phyloP scores from a whole-genome alignment of 2,329 filamentous ascomycete species.

The Pyrenochaeta sp. region DNA sequence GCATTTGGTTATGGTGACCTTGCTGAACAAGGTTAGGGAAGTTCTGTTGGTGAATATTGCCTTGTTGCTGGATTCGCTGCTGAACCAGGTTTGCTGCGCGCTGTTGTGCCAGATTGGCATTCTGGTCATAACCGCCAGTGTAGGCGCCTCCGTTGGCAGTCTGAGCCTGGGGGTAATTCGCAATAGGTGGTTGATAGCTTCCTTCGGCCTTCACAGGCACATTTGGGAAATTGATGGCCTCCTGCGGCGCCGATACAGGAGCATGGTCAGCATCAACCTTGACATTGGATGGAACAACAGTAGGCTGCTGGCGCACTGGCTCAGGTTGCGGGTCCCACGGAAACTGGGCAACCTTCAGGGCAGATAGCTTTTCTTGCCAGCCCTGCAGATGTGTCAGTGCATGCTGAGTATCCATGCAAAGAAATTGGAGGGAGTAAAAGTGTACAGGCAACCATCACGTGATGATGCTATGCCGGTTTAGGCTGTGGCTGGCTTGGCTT shows the following conservation, averaged over 20 bases:
- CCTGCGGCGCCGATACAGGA: slow-evolving; percentile 38
- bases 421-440: slow-evolving; percentile 4
- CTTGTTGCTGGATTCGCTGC: slow-evolving; percentile 42
- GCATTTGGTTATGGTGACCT: slow-evolving; percentile 35
- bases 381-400: slow-evolving; percentile 64
- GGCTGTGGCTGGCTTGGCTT: slow-evolving; percentile 44
- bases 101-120: slow-evolving; percentile 61
- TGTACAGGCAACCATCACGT: slow-evolving; percentile 39
- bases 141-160: slow-evolving; percentile 47
- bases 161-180: slow-evolving; percentile 36
- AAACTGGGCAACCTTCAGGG: slow-evolving; percentile 84
- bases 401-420: slow-evolving; percentile 4
- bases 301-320: slow-evolving; percentile 62
- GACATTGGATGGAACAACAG: slow-evolving; percentile 51
- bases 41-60: slow-evolving; percentile 35
- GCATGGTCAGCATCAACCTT: slow-evolving; percentile 44
- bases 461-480: slow-evolving; percentile 44
- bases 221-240: slow-evolving; percentile 42
- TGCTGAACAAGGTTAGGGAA: slow-evolving; percentile 29
- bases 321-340: slow-evolving; percentile 84
- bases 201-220: slow-evolving; percentile 63
- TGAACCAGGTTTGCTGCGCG: slow-evolving; percentile 60
- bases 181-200: slow-evolving; percentile 39
- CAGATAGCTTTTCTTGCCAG: slow-evolving; percentile 92
- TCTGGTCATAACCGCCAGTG: slow-evolving; percentile 45